A percentile compares a stretch with the other conserved stretches of the same genome.
These are phyloP conservation scores for Silene latifolia DNA, from an alignment of 148 eudicot genomes.

Conservation along the genomic window DNA sequence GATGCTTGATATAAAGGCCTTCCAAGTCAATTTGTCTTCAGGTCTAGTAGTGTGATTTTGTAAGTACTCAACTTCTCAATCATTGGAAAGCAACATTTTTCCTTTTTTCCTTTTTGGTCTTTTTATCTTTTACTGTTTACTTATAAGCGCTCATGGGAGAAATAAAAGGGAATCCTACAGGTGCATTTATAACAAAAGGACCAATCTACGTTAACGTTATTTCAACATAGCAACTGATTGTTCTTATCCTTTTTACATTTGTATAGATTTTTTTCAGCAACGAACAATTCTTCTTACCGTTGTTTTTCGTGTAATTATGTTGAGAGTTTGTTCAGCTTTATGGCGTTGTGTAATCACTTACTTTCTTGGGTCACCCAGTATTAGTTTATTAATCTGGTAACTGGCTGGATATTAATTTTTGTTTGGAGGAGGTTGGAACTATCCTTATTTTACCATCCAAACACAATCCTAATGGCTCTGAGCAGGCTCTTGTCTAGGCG, in stretches of 20 bases:
- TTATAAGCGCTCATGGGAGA: neutral
- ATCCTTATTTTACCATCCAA: neutral
- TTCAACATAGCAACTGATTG: neutral
- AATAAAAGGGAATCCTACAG: neutral
- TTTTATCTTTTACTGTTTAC: neutral
- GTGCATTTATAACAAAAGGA: neutral
- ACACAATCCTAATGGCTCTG: neutral
- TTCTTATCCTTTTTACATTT: neutral
- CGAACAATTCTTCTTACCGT: too few species aligned
- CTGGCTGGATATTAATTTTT: neutral
- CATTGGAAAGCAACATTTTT: neutral
- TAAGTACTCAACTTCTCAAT: neutral
- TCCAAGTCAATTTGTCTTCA: neutral
- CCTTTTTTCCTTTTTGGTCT: too few species aligned
- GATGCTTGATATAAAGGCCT: conserved; percentile 5
- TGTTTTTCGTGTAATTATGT: neutral
- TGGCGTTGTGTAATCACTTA: neutral
- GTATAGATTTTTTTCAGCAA: neutral
- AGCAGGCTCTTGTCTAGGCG: neutral
- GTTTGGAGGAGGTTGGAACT: neutral
- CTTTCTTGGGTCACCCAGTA: too few species aligned
- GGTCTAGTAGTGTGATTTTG: neutral
- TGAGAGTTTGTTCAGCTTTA: neutral
- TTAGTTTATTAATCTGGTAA: too few species aligned
- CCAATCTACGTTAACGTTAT: neutral